A percentile compares a stretch with the other conserved stretches of the same genome.
Evolutionary conservation across 2,329 filamentous ascomycete species (phyloP).

Genomic region (Claviceps digitariae): DNA sequence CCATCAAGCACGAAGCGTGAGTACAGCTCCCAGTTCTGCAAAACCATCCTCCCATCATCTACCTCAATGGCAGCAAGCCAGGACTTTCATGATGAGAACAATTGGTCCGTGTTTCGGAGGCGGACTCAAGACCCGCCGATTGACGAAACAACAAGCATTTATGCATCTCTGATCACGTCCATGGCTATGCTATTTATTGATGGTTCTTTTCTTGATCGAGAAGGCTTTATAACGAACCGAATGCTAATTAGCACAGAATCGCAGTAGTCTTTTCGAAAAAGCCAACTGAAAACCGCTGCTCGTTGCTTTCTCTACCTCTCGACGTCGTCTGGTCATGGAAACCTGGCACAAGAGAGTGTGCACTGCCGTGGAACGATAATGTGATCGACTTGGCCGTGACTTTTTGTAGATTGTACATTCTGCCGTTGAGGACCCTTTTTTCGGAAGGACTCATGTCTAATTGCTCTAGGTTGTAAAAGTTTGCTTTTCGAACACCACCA

Average conservation of each 20-base stretch:
- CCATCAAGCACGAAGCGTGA: neutral
- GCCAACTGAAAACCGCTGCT: neutral
- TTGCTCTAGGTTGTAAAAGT: too few species aligned
- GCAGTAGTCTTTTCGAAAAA: neutral
- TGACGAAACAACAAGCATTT: constrained; percentile 62
- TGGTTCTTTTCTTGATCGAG: neutral
- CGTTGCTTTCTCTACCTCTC: neutral
- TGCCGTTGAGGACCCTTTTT: neutral
- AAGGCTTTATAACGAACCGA: neutral
- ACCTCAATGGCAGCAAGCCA: neutral
- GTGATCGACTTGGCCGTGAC: neutral
- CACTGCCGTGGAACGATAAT: neutral
- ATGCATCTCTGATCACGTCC: constrained; percentile 57
- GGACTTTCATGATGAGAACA: constrained; percentile 52
- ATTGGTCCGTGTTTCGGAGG: constrained; percentile 95
- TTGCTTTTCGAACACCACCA: neutral
- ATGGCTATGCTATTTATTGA: neutral
- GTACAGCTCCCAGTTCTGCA: neutral
- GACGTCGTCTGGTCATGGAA: neutral
- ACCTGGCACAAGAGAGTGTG: neutral
- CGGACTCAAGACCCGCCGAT: constrained; percentile 80
- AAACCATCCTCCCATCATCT: neutral
- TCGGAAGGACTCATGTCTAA: neutral
- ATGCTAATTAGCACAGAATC: neutral
- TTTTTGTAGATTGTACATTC: neutral